phyloP scores from a whole-genome alignment of 2,329 filamentous ascomycete species.

The Gremmenia infestans region DNA sequence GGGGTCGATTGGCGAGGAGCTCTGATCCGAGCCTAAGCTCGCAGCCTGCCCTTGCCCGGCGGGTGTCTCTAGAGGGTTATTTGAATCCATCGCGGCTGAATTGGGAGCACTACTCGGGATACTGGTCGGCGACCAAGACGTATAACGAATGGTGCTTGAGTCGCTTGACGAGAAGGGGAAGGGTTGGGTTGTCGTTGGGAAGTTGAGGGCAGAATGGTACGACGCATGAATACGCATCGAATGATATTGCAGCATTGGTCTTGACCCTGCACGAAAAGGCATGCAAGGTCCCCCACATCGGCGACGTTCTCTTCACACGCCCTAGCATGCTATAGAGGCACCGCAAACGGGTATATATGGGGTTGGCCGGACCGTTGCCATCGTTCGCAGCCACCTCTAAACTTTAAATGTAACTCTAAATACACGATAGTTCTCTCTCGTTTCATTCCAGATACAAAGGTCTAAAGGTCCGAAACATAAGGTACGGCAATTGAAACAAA shows the following conservation, averaged over 20 bases:
- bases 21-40: not conserved
- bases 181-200: not conserved
- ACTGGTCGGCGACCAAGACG: not conserved
- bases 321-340: too few relatives aligned
- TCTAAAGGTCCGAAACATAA: too few relatives aligned
- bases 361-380: too few relatives aligned
- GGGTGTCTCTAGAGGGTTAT: constrained; percentile 3
- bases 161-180: not conserved
- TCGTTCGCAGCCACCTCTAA: too few relatives aligned
- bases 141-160: not conserved
- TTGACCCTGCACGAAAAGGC: not conserved
- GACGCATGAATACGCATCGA: not conserved
- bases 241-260: not conserved
- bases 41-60: not conserved
- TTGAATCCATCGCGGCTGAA: not conserved
- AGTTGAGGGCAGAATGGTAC: not conserved
- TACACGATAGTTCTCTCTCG: too few relatives aligned
- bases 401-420: too few relatives aligned
- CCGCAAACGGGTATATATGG: too few relatives aligned
- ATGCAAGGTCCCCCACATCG: not conserved
- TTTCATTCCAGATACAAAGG: too few relatives aligned
- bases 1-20: not conserved
- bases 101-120: not conserved
- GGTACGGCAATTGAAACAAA: too few relatives aligned
- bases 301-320: too few relatives aligned